Base-by-base conservation (phyloP, 805 yeast species). In the Yarrowia keelungensis region DNA sequence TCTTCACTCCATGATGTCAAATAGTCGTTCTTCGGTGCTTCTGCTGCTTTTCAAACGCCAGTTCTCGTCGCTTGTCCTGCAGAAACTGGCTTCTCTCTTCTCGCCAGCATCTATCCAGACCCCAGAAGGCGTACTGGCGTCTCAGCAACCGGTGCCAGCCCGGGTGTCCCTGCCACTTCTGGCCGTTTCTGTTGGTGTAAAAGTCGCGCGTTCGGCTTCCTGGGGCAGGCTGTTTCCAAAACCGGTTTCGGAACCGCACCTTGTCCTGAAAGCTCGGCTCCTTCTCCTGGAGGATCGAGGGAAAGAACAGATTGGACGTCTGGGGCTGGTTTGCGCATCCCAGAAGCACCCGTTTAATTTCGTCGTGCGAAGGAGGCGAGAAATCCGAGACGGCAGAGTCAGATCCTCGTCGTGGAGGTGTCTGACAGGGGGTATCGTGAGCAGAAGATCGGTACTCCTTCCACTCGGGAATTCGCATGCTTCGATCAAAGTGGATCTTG, bases 91-190 rank as follows among this genome's bases (percentile, higher is more conserved):
- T 68, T 5, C 75, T 69, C 50, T 73, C 76, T 14, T 69, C 74
- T 32, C 72, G 49, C 75, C 75, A 73, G 15, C 70, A 35, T 12
- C 71, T 69, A 22, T 73, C 74, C 51, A 68, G 69, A 10, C 75
- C 75, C 45, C 61, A 61, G 35, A 49, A 36, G 36, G 69, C 56
- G 53, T 73, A 73, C 66, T 73, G 72, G 15, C 69, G 69, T 8
- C 75, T 53, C 69, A 73, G 58, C 16, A 73, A 53, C 32, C 75
- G 69, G 51, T 73, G 74, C 75, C 75, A 73, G 36, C 72, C 64
- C 12, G 75, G 75, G 22, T 71, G 75, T 12, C 67, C 43, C 46
- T 49, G 67, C 71, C 69, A 49, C 22, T 36, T 12, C 39, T 71
- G 59, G 22, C 69, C 71, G 42, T 39, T 36, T 4, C 64, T 19